Evolutionary conservation across 176 grass and related monocot species (phyloP).

Genomic region (bread wheat (Triticum aestivum)): DNA sequence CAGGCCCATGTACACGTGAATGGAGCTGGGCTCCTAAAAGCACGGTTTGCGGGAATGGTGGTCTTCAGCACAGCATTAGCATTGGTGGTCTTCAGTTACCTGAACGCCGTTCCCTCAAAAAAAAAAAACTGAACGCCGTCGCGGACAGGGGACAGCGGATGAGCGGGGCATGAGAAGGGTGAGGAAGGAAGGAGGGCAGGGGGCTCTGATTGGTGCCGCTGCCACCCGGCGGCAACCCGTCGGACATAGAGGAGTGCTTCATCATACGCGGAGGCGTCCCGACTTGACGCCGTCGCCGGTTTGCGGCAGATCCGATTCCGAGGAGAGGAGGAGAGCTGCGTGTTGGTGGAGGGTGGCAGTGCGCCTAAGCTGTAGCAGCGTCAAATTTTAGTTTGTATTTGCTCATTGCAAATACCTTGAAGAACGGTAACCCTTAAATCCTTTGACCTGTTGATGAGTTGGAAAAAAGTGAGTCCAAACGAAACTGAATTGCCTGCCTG

Average conservation of each 20-base stretch:
- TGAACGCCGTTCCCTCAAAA: too few species aligned
- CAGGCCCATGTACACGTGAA: neutral
- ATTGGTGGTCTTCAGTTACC: too few species aligned
- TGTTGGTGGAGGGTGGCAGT: neutral
- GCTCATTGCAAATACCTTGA: neutral
- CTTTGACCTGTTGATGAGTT: neutral
- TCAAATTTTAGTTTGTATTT: neutral
- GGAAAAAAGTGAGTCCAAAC: neutral
- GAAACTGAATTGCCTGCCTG: neutral
- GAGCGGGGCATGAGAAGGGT: neutral
- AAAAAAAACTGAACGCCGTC: too few species aligned
- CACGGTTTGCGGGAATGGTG: too few species aligned
- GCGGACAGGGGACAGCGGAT: neutral
- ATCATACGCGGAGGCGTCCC: neutral
- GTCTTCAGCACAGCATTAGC: too few species aligned
- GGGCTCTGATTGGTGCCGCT: too few species aligned
- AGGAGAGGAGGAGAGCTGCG: neutral
- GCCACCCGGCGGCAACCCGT: too few species aligned
- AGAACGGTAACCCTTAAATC: too few species aligned
- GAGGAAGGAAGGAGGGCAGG: neutral
- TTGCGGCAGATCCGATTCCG: neutral
- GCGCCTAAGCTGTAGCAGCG: neutral
- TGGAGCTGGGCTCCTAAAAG: neutral
- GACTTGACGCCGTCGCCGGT: neutral
- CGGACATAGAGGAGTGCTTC: too few species aligned